Conservation (phyloP, 2,329 filamentous ascomycete genomes). For the Botrytis pseudocinerea region DNA sequence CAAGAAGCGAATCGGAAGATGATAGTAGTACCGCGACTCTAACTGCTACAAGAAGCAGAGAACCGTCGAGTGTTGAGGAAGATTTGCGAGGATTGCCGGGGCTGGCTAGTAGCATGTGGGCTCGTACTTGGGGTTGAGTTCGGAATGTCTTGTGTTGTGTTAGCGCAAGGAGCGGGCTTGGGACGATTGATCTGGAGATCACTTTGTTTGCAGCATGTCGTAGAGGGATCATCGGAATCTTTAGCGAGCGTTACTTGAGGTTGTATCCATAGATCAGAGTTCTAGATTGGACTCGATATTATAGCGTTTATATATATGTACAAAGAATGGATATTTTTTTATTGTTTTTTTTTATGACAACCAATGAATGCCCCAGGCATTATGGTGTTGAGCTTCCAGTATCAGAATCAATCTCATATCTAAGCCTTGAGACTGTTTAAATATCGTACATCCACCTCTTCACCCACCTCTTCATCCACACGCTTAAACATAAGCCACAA, state of each 20-base stretch:
- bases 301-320: neutral
- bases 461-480: neutral
- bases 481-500: constrained; percentile 7
- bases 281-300: constrained; percentile 1
- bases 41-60: too few species aligned
- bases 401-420: neutral
- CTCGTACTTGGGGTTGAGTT: neutral
- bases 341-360: neutral
- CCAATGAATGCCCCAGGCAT: neutral
- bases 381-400: neutral
- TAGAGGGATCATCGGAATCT: neutral
- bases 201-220: neutral
- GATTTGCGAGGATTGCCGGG: neutral
- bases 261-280: neutral
- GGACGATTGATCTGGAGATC: neutral
- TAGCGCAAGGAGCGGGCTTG: neutral
- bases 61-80: neutral
- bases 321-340: too few species aligned
- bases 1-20: neutral
- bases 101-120: neutral
- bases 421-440: neutral
- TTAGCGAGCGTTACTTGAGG: neutral
- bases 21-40: neutral
- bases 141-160: neutral
- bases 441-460: neutral